A percentile compares a stretch with the other conserved stretches of the same genome.
Conservation (phyloP, 805 yeast genomes). For the Lipomyces anomalus region DNA sequence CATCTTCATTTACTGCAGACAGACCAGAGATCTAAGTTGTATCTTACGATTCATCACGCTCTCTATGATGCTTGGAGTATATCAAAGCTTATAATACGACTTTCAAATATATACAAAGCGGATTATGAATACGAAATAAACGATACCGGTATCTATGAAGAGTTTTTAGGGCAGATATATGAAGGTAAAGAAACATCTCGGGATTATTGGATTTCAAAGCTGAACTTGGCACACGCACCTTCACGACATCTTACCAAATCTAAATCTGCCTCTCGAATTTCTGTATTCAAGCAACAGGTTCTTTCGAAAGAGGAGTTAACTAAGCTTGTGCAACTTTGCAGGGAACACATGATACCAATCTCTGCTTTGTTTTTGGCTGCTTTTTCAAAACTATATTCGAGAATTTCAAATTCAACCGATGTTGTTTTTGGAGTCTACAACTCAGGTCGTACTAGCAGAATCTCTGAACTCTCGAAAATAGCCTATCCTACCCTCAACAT, state of each 20-base stretch:
- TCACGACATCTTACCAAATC: neutral
- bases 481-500: conserved; percentile 23
- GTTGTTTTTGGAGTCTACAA: conserved; percentile 22
- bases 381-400: conserved; percentile 5
- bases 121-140: too few species aligned
- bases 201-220: neutral
- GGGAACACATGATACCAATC: conserved; percentile 1
- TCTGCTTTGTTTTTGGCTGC: conserved; percentile 16
- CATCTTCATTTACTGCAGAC: conserved; percentile 5
- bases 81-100: conserved; percentile 3
- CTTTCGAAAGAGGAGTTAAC: neutral
- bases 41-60: conserved; percentile 26
- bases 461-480: conserved; percentile 4
- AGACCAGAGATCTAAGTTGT: neutral
- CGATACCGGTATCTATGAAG: too few species aligned
- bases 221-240: neutral
- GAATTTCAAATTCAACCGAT: neutral
- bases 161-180: neutral
- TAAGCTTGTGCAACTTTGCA: neutral
- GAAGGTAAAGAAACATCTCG: neutral
- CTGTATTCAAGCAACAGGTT: neutral
- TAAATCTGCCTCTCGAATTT: neutral
- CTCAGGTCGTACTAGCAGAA: conserved; percentile 23
- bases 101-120: conserved; percentile 9
- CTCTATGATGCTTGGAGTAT: conserved; percentile 29